Evolutionary conservation across 306 rosid species (phyloP), one percentile per base, ranked within the genome.

Genomic region (Prosopis cineraria): DNA sequence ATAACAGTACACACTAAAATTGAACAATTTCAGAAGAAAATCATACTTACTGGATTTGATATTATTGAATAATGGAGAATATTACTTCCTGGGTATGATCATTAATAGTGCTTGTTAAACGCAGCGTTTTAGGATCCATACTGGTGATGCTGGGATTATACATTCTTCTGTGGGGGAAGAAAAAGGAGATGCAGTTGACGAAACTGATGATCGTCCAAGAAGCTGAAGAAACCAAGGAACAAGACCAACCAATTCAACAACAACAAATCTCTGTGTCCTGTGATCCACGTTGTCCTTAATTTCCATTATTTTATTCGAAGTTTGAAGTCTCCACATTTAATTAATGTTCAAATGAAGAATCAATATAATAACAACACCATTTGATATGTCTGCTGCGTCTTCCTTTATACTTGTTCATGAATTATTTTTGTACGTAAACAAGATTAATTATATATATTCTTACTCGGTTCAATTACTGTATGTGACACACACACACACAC

Each of bases 101-200:
- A n/a, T n/a, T n/a, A n/a, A n/a, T n/a, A n/a, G n/a, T n/a, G n/a
- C n/a, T n/a, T n/a, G n/a, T n/a, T n/a, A n/a, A n/a, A n/a, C n/a
- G n/a, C 75, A 88, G 90, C 34, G 74, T 88, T 65, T 37, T 88
- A 75, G 92, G 95, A 45, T 90, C 92, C 10, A 36, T 83, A 22
- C 33, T 86, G 45, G 92, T 90, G 64, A 86, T 85, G 68, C 67
- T 88, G 0, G 95, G 95, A 75, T 66, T 90, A 65, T 88, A 88
- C 84, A 81, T 88, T 77, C 88, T 90, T 37, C 87, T 90, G 0
- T 88, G 95, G 92, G 95, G 95, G 8, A 90, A 88, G 85, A 88
- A 83, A 39, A 84, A 79, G 48, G 95, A 90, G 75, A 83, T 81
- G 92, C 83, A 83, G 19, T 58, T 59, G 68, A 37, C 63, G 20